Base-by-base conservation (phyloP, 495 filamentous ascomycete genomes). In the Extremus antarcticus region DNA sequence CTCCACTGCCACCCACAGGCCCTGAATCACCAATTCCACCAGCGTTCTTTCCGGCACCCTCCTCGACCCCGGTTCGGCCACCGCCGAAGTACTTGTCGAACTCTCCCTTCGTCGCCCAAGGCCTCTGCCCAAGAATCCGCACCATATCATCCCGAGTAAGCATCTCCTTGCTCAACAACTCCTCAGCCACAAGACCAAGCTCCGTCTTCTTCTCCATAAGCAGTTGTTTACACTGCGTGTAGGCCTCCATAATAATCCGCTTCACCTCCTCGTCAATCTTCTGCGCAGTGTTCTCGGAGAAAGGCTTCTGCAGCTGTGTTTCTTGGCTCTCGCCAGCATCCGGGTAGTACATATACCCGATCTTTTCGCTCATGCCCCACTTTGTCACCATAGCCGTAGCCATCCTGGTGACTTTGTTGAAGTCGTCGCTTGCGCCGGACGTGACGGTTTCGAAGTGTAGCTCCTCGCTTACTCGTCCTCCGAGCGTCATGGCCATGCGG, bases 401-500 rank as follows among this genome's bases (percentile, higher is more conserved):
- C 88, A 95, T 88, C 47, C 81, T 78, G 9, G 94, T 97, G 24
- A 96, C 94, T 71, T 98, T 98, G 71, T 95, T 94, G 78, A 98
- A 98, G 66, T 98, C 92, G 68, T 98, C 92, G 39, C 81, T 86
- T 19, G 92, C 92, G 45, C 92, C 92, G 55, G 84, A 88, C 3
- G 94, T 98, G 21, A 98, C 91, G 10, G 87, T 95, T 22, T 90
- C 85, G 69, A 97, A 98, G 70, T 97, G 89, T 2, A 98, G 66
- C 70, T 98, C 92, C 70, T 98, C 92, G 38, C 84, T 90, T 40
- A 98, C 86, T 58, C 92, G 85, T 2, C 92, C 92, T 61, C 87
- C 92, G 39, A 98, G 81, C 17, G 92, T 95, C 92, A 98, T 98
- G 57, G 94, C 92, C 94, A 98, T 98, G 56, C 94, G 88, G 70